Base-by-base conservation (phyloP, 768 basidiomycete genomes). In the Termitomyces sp. region DNA sequence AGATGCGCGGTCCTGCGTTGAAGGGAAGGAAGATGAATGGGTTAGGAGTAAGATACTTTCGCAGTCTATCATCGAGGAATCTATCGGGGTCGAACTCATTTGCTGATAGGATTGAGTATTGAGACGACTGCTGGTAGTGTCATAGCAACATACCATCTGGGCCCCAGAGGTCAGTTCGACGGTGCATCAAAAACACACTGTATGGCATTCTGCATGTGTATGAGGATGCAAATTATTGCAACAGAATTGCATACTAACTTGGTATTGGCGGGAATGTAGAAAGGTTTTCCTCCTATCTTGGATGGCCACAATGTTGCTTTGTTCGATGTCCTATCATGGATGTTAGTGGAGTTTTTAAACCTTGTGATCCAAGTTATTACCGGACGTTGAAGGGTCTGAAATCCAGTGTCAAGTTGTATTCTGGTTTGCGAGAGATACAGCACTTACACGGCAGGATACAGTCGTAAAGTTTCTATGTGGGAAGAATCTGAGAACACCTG, bases 11-110 rank as follows among this genome's bases (percentile, higher is more conserved):
- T 1, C 85, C 87, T 0, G 85, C 86, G 60, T 87, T 87, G 74
- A 88, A 88, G 0, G 87, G 86, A 5, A 84, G 72, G 70, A 88
- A 89, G 62, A 90, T 88, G 76, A 83, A 87, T 1, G 86, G 86
- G 62, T 87, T 87, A 2, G 79, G 77, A 0, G 74, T 75, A 20
- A 86, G 73, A 60, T 84, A 84, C 65, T 80, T 81, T 59, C 78
- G 76, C 7, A 84, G 65, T 36, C 87, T 76, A 10, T 79, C 77
- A 59, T 89, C 87, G 49, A 88, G 69, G 76, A 85, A 89, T 15
- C 87, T 77, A 64, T 87, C 84, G 0, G 87, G 87, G 66, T 88
- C 86, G 64, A 88, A 88, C 52, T 75, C 64, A 17, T 81, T 79
- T 2, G 85, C 83, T 77, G 48, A 7, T 40, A 31, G 40, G 17